These are phyloP conservation scores for Aspergillus nidulans DNA, from an alignment of 495 filamentous ascomycete species.

Conservation along the genomic window DNA sequence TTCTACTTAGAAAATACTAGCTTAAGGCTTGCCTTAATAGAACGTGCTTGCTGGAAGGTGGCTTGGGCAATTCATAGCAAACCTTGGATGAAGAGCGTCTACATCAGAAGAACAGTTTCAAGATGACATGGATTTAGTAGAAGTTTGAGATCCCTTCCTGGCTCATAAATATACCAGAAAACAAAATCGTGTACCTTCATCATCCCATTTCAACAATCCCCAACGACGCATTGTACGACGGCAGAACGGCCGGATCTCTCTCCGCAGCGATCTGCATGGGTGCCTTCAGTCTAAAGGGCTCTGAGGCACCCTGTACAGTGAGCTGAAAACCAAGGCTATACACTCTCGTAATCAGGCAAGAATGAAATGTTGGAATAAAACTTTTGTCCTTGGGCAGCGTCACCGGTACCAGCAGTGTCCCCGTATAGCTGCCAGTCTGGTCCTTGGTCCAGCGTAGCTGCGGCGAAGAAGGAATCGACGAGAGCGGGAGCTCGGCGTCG, in stretches of 20 bases:
- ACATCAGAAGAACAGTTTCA: too few species aligned
- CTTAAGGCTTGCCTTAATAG: too few species aligned
- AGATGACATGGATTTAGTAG: too few species aligned
- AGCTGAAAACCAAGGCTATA: slow-evolving; percentile 56
- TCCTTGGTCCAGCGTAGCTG: slow-evolving; percentile 8
- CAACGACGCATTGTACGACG: slow-evolving; percentile 8
- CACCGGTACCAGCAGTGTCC: slow-evolving; percentile 59
- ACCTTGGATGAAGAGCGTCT: too few species aligned
- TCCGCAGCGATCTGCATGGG: slow-evolving; percentile 9
- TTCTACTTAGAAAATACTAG: too few species aligned
- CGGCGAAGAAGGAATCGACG: slow-evolving; percentile 2
- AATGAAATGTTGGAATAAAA: slow-evolving; percentile 68
- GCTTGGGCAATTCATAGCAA: too few species aligned
- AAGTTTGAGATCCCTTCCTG: too few species aligned
- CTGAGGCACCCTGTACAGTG: neutral
- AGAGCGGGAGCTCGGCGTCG: slow-evolving; percentile 2
- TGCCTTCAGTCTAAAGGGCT: neutral
- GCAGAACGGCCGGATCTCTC: neutral
- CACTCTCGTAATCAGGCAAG: slow-evolving; percentile 64
- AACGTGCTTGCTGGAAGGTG: too few species aligned
- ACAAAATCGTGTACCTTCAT: neutral
- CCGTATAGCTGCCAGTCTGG: slow-evolving; percentile 38
- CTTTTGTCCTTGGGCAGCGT: slow-evolving; percentile 49
- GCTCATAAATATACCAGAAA: too few species aligned
- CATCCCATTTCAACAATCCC: slow-evolving; percentile 2